Conservation (phyloP, 164 flowering plant genomes). For the Litsea cubeba region DNA sequence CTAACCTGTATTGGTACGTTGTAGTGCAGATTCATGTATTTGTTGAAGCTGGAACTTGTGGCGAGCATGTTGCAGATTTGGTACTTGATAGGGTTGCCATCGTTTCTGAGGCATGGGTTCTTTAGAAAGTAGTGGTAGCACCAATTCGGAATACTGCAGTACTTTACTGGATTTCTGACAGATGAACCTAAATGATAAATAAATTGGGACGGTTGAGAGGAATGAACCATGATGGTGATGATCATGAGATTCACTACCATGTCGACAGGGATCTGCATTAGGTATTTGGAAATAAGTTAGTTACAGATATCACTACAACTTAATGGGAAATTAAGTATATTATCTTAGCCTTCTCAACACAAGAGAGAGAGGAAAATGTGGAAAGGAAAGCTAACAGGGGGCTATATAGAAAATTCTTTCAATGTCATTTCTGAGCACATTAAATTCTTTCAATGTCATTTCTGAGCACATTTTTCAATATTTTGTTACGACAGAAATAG, state of each 20-base stretch:
- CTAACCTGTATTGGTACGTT: slow-evolving; percentile 46
- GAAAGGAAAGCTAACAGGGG: no score
- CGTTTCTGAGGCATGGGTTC: slow-evolving; percentile 41
- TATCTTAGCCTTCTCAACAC: no score
- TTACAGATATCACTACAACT: neutral
- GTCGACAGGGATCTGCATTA: slow-evolving; percentile 72
- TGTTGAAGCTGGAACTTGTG: slow-evolving; percentile 35
- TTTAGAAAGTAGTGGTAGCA: slow-evolving; percentile 32
- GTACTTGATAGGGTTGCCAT: slow-evolving; percentile 47
- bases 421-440: no score
- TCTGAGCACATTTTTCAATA: no score
- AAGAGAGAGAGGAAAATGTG: no score
- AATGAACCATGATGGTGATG: slow-evolving; percentile 46
- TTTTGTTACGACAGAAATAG: no score
- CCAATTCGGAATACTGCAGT: slow-evolving; percentile 11
- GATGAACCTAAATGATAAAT: slow-evolving; percentile 73
- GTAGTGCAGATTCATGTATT: slow-evolving; percentile 46
- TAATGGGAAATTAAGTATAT: neutral
- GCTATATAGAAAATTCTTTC: no score
- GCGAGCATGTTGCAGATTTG: slow-evolving; percentile 18
- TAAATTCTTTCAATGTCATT: no score
- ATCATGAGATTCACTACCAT: slow-evolving; percentile 79
- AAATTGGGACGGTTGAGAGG: slow-evolving; percentile 17
- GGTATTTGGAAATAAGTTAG: neutral
- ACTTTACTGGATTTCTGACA: slow-evolving; percentile 30